phyloP scores from a whole-genome alignment of 768 basidiomycete genomes.

The Leucosporidium scottii region DNA sequence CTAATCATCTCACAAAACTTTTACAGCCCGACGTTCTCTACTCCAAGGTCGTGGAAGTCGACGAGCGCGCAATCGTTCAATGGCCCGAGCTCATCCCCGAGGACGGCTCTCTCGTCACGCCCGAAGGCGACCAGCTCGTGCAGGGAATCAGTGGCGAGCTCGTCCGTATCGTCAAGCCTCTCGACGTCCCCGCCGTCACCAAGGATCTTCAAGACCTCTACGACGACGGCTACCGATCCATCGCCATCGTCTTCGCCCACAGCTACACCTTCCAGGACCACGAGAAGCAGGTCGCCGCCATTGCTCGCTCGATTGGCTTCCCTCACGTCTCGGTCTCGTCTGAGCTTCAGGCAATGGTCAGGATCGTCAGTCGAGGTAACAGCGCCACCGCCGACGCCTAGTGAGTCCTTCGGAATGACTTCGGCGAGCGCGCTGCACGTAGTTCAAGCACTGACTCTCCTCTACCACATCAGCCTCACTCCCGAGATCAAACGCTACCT shows the following conservation, averaged over 20 bases:
- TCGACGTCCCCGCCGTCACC: slow-evolving; percentile 52
- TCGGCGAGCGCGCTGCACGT: slow-evolving; percentile 95
- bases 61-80: slow-evolving; percentile 55
- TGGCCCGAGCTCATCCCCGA: not conserved
- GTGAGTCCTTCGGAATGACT: slow-evolving; percentile 74
- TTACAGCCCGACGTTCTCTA: slow-evolving; percentile 51
- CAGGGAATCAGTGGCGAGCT: slow-evolving; percentile 55
- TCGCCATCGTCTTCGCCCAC: slow-evolving; percentile 83
- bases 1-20: no score
- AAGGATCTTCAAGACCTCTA: slow-evolving; percentile 63
- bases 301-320: slow-evolving; percentile 76
- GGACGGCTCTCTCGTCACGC: slow-evolving; percentile 79
- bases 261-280: slow-evolving; percentile 64
- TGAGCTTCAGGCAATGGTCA: slow-evolving; percentile 81
- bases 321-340: slow-evolving; percentile 79
- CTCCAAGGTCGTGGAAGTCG: slow-evolving; percentile 62
- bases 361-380: slow-evolving; percentile 83
- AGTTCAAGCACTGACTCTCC: slow-evolving; percentile 72
- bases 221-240: slow-evolving; percentile 69
- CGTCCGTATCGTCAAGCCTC: slow-evolving; percentile 1
- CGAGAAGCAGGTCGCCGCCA: slow-evolving; percentile 60
- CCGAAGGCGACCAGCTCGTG: slow-evolving; percentile 72
- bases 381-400: slow-evolving; percentile 90
- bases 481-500: slow-evolving; percentile 77
- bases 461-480: slow-evolving; percentile 64